phyloP scores from a whole-genome alignment of 345 rosid genomes.

The Dovyalis caffra region DNA sequence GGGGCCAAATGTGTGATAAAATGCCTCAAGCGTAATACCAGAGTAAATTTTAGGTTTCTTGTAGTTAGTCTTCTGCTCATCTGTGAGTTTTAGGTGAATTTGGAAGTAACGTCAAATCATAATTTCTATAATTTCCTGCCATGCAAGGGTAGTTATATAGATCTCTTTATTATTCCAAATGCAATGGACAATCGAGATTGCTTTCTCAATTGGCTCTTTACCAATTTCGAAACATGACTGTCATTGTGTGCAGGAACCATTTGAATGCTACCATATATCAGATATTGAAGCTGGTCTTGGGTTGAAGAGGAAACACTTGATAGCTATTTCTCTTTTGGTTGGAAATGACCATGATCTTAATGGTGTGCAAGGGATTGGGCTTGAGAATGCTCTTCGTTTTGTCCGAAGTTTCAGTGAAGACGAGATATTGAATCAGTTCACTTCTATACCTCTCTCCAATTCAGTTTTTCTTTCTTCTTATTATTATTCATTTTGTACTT shows the following conservation, averaged over 20 bases:
- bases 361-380: constrained; percentile 83
- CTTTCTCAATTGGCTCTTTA: background rate
- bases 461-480: constrained; percentile 3
- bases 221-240: constrained; percentile 16
- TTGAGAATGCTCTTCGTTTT: constrained; percentile 68
- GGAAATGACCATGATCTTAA: constrained; percentile 79
- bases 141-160: background rate
- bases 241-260: constrained; percentile 63
- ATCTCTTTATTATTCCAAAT: background rate
- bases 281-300: constrained; percentile 88
- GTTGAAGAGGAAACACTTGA: constrained; percentile 73
- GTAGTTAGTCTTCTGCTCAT: background rate
- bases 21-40: constrained; percentile 65
- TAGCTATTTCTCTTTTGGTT: constrained; percentile 81
- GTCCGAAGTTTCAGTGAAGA: constrained; percentile 61
- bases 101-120: background rate
- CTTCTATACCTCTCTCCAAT: constrained; percentile 4
- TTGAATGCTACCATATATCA: constrained; percentile 80
- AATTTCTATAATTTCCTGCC: background rate
- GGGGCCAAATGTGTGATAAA: constrained; percentile 86
- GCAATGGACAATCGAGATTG: background rate
- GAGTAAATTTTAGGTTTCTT: constrained; percentile 40
- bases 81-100: background rate
- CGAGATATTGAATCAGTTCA: constrained; percentile 60
- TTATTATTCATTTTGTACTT: background rate